Evolutionary conservation across 2,329 filamentous ascomycete genomes (phyloP), one percentile per base, ranked within the genome.

Genomic region (Pestalotiopsis sp.): DNA sequence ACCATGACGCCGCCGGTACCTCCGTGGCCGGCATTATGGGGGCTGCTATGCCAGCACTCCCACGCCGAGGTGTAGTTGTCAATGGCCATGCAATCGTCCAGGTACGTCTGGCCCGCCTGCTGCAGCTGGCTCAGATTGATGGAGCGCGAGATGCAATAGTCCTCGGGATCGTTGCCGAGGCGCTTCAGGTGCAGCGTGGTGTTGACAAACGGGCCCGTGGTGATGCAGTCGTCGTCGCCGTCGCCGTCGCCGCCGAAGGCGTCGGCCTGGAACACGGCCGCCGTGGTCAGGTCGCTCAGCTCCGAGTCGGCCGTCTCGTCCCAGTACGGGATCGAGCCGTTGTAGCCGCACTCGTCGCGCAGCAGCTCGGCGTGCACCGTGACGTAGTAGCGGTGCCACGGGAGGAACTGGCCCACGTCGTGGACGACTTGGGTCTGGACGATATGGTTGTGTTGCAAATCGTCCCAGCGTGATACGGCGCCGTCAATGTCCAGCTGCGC

Each of bases 1-100:
- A 65, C 38, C 68, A 74, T 71, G 61, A 71, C 59, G 13, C 69
- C 69, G 13, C 75, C 73, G 65, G 73, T 71, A 52, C 69, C 72
- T 31, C 68, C 62, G 58, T 77, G 76, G 1, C 75, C 76, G 13
- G 67, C 69, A 31, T 68, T 69, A 67, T 76, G 70, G 13, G 76
- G 71, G 25, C 68, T 58, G 20, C 38, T 56, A 68, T 72, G 69
- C 57, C 74, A 70, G 62, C 74, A 75, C 4, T 70, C 71, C 69
- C 71, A 73, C 2, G 70, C 72, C 2, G 62, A 38, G 20, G 14
- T 68, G 67, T 70, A 72, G 1, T 17, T 70, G 9, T 59, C 61
- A n/a, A 62, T 52, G 9, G 58, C 69, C 14, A 61, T 68, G 52
- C 67, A 69, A 4, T 20, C 17, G 20, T 62, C 67, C 39, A 69